phyloP scores from a whole-genome alignment of 2,329 filamentous ascomycete genomes.

The Fusarium pseudocircinatum region DNA sequence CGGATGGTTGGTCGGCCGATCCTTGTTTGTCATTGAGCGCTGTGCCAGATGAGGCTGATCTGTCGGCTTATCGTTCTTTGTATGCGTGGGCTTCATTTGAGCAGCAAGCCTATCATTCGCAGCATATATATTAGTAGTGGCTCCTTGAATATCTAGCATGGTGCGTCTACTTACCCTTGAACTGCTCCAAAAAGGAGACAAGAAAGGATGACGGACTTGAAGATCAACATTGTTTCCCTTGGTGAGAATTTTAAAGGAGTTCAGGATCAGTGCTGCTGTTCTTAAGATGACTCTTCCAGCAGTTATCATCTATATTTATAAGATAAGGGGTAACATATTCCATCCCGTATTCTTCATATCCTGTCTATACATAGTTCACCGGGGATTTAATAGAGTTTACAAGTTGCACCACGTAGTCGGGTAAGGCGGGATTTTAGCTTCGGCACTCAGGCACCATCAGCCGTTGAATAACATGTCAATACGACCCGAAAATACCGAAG shows the following conservation, averaged over 20 bases:
- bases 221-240: background rate
- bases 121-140: too few species aligned
- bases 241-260: accelerated
- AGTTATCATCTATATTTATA: background rate
- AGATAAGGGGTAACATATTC: accelerated
- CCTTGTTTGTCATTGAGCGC: background rate
- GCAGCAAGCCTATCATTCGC: background rate
- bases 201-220: background rate
- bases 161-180: background rate
- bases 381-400: background rate
- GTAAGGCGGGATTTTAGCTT: background rate
- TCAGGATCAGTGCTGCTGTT: background rate
- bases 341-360: background rate
- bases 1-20: accelerated
- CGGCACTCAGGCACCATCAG: background rate
- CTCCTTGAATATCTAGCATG: accelerated
- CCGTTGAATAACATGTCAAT: background rate
- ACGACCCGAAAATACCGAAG: background rate
- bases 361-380: accelerated
- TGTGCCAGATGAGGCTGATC: accelerated
- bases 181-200: background rate
- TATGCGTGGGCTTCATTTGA: accelerated
- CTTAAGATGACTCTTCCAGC: accelerated
- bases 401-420: background rate
- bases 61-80: background rate